phyloP scores from a whole-genome alignment of 2,329 filamentous ascomycete genomes.

The Dactylella cylindrospora region DNA sequence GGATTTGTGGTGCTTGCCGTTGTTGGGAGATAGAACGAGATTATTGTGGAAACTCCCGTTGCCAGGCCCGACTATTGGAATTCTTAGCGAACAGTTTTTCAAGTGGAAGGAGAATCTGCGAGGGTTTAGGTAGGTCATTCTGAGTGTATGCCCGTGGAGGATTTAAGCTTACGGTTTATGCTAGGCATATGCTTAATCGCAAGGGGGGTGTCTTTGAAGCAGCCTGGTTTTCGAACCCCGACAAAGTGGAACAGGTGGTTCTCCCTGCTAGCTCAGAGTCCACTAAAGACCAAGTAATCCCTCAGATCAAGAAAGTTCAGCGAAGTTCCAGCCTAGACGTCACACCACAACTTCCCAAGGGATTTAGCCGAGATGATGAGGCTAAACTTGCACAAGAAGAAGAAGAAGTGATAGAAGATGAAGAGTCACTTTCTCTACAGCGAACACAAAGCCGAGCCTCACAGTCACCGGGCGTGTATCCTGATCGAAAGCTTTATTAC shows the following conservation, averaged over 20 bases:
- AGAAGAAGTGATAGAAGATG: background rate
- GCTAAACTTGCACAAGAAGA: constrained; percentile 15
- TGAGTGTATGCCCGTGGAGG: background rate
- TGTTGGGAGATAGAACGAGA: constrained; percentile 54
- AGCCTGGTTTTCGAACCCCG: constrained; percentile 16
- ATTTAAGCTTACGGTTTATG: background rate
- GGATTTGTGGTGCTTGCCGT: constrained; percentile 57
- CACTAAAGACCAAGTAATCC: background rate
- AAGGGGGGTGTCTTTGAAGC: constrained; percentile 27
- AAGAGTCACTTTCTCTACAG: background rate
- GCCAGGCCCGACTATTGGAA: constrained; percentile 54
- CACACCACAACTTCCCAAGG: constrained; percentile 24
- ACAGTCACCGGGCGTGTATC: constrained; percentile 36
- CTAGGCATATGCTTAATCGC: constrained; percentile 30
- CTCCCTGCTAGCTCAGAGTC: background rate
- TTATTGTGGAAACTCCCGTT: constrained; percentile 72
- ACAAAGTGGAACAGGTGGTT: constrained; percentile 50
- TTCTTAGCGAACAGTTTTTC: constrained; percentile 65
- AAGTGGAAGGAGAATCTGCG: constrained; percentile 75
- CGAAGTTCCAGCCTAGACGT: constrained; percentile 31
- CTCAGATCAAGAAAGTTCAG: constrained; percentile 2
- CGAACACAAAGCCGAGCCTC: constrained; percentile 18
- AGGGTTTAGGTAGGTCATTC: constrained; percentile 64
- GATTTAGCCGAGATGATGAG: constrained; percentile 23
- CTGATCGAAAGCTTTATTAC: constrained; percentile 70